Evolutionary conservation across 2,329 filamentous ascomycete genomes (phyloP).

Genomic region (Colletotrichum graminicola): DNA sequence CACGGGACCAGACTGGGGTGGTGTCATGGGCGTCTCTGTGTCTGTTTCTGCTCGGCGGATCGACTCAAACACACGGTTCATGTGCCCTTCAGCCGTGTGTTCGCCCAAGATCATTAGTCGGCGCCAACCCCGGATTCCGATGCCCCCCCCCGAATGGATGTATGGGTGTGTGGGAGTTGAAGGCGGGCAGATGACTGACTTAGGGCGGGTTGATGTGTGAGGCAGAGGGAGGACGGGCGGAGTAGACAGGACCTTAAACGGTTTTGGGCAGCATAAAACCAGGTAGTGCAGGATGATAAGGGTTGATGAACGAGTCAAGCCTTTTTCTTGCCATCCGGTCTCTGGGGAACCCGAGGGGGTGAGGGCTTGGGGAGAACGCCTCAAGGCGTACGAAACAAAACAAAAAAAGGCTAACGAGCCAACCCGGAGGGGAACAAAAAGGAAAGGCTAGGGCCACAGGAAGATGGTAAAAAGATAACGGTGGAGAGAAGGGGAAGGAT

Average conservation of each 20-base stretch:
- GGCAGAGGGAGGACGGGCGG: neutral
- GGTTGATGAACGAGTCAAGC: constrained; percentile 26
- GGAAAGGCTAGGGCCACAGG: neutral
- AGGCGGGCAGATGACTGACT: constrained; percentile 16
- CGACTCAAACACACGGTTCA: constrained; percentile 12
- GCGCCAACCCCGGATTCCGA: constrained; percentile 39
- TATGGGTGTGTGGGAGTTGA: constrained; percentile 3
- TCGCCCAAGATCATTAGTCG: constrained; percentile 12
- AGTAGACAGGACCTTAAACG: neutral
- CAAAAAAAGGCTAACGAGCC: neutral
- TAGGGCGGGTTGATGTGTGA: neutral
- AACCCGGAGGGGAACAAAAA: neutral
- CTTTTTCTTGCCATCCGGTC: constrained; percentile 19
- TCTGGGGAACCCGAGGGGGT: neutral
- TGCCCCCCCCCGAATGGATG: neutral
- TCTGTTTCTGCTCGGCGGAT: constrained; percentile 9
- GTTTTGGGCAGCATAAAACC: neutral
- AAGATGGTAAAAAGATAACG: neutral
- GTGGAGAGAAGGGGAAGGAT: neutral
- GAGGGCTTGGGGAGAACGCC: constrained; percentile 15
- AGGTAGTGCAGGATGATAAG: neutral
- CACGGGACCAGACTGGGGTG: constrained; percentile 4
- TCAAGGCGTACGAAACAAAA: constrained; percentile 14
- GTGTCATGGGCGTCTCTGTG: constrained; percentile 4
- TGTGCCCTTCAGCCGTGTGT: constrained; percentile 17